Base-by-base conservation (phyloP, 1,139 yeast genomes). In the Meyerozyma carpophila region DNA sequence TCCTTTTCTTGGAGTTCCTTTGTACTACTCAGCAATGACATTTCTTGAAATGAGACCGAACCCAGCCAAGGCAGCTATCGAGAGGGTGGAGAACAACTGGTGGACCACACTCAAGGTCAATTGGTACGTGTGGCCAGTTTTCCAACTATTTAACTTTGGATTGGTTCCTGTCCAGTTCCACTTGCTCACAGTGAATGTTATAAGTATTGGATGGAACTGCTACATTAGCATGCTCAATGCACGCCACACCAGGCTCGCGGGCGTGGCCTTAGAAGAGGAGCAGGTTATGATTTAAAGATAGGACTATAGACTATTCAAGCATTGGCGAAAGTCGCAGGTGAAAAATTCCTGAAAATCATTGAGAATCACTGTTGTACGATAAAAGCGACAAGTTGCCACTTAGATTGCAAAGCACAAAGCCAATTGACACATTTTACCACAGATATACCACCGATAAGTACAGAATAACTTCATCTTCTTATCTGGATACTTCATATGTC, bases 81-180 rank as follows among this genome's bases (percentile, higher is more conserved):
- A 51, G 4, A 81, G 79, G 49, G 58, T 83, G 26, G 37, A 61
- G 2, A 61, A 66, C 13, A 76, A 77, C 45, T 82, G 82, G 78
- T 71, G 77, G 78, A 62, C 66, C 5, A 86, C 95, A 0, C 62
- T 88, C 37, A 50, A 66, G 28, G 75, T 84, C 28, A 89, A 88
- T 59, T 90, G 96, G 95, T 52, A 72, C 40, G 84, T 90, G 8
- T 90, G 97, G 97, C 97, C 96, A 0, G 67, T 78, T 0, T 82
- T 90, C 55, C 97, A 90, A 62, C 49, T 77, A 41, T 54, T 81
- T 46, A 91, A 91, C 61, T 87, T 91, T 56, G 73, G 78, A 39
- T 55, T 84, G 11, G 76, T 87, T 4, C 96, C 96, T 0, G 77
- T 82, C 3, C 80, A 80, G 38, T 78, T 77, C 54, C 74, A 95